Evolutionary conservation across 148 eudicot species (phyloP).

Genomic region (Chenopodium formosanum): DNA sequence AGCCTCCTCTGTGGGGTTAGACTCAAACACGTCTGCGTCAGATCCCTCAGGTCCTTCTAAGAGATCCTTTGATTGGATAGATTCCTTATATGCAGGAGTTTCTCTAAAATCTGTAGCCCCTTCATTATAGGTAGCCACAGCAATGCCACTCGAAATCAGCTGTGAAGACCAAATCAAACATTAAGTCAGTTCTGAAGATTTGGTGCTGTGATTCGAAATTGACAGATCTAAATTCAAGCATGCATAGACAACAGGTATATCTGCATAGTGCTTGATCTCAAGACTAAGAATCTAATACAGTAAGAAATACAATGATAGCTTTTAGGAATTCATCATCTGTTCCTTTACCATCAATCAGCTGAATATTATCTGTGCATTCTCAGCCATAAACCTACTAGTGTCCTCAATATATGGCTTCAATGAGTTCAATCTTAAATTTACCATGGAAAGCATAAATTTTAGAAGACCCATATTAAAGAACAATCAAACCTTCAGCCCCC

Average conservation of each 20-base stretch:
- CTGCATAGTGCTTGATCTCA: too few species aligned
- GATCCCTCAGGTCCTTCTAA: constrained; percentile 73
- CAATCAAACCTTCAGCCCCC: too few species aligned
- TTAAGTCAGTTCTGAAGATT: not conserved
- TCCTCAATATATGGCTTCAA: not conserved
- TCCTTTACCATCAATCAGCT: not conserved
- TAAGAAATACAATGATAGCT: not conserved
- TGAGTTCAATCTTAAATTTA: not conserved
- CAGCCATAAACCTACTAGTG: not conserved
- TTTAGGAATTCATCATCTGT: too few species aligned
- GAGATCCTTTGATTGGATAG: constrained; percentile 66
- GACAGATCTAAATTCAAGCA: not conserved
- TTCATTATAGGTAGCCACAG: constrained; percentile 90
- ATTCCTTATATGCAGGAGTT: constrained; percentile 86
- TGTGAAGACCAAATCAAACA: constrained; percentile 24
- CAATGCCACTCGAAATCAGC: constrained; percentile 81
- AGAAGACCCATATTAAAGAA: not conserved
- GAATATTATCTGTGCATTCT: not conserved
- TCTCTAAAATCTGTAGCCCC: constrained; percentile 94
- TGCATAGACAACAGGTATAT: not conserved
- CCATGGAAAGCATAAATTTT: not conserved
- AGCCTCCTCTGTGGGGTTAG: constrained; percentile 88
- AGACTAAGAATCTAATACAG: not conserved
- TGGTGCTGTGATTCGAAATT: not conserved
- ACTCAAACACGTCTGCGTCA: constrained; percentile 71